Percentiles rank a stretch among this genome's conserved stretches.
Conservation (phyloP, 345 rosid species). For the Toxicodendron radicans region DNA sequence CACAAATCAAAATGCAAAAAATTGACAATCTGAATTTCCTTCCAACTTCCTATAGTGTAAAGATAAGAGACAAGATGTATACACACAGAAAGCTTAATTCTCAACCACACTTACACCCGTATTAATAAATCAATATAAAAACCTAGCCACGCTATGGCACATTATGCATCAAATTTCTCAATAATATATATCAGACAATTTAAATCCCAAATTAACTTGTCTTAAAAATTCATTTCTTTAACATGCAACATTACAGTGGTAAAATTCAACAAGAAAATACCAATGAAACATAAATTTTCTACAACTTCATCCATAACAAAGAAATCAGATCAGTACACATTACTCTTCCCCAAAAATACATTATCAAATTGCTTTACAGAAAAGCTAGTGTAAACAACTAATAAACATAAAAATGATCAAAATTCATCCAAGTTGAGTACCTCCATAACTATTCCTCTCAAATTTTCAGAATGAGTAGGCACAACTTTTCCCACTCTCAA, state of each 20-base stretch:
- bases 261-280: no score
- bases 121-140: background rate
- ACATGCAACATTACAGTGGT: no score
- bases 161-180: background rate
- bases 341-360: no score
- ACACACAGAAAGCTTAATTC: background rate
- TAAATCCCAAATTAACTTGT: background rate
- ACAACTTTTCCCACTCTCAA: slow-evolving; percentile 90
- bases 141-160: background rate
- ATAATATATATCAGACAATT: background rate
- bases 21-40: background rate
- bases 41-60: background rate
- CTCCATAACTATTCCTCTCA: slow-evolving; percentile 97
- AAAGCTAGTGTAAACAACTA: background rate
- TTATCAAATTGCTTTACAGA: no score
- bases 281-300: no score
- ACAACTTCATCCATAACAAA: no score
- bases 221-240: no score
- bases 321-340: no score
- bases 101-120: background rate
- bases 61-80: background rate
- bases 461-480: slow-evolving; percentile 73
- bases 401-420: background rate
- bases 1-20: no score
- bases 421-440: slow-evolving; percentile 32